phyloP scores from a whole-genome alignment of 805 yeast genomes.

The Isabelozyma pseudorhagii region DNA sequence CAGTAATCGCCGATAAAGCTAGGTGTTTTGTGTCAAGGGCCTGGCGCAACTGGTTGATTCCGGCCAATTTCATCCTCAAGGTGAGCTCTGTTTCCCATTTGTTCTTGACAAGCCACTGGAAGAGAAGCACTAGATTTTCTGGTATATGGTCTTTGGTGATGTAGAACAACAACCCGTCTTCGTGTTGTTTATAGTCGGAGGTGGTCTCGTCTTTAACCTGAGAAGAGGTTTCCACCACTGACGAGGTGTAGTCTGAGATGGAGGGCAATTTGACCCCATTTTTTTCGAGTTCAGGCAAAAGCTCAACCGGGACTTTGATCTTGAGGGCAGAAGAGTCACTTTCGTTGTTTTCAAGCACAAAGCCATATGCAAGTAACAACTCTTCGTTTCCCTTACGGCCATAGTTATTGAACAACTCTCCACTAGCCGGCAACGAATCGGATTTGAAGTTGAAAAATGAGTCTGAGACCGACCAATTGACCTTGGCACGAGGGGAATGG shows the following conservation, averaged over 20 bases:
- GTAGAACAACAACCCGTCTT: slow-evolving; percentile 39
- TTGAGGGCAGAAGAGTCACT: slow-evolving; percentile 61
- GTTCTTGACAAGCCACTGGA: slow-evolving; percentile 51
- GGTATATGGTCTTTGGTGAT: slow-evolving; percentile 35
- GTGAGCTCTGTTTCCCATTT: slow-evolving; percentile 46
- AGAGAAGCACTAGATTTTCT: slow-evolving; percentile 46
- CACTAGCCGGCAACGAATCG: slow-evolving; percentile 22
- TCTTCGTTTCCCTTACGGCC: slow-evolving; percentile 89
- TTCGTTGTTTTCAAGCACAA: slow-evolving; percentile 54
- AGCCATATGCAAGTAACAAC: slow-evolving; percentile 78
- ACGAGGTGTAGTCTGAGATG: slow-evolving; percentile 36
- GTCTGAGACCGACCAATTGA: slow-evolving; percentile 52
- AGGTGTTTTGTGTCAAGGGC: slow-evolving; percentile 52
- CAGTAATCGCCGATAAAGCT: slow-evolving; percentile 26
- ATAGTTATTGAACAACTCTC: slow-evolving; percentile 74
- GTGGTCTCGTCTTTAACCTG: slow-evolving; percentile 2
- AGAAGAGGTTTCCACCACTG: slow-evolving; percentile 16
- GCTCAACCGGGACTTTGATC: slow-evolving; percentile 46
- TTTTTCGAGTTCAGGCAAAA: slow-evolving; percentile 24
- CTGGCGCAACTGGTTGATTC: slow-evolving; percentile 49
- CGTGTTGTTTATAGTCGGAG: slow-evolving; percentile 10
- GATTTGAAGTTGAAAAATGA: slow-evolving; percentile 42
- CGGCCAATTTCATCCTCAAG: slow-evolving; percentile 58
- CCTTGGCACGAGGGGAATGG: slow-evolving; percentile 60
- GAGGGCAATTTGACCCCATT: slow-evolving; percentile 38